Conservation (phyloP, 2,329 filamentous ascomycete species). For the Aspergillus fischeri region DNA sequence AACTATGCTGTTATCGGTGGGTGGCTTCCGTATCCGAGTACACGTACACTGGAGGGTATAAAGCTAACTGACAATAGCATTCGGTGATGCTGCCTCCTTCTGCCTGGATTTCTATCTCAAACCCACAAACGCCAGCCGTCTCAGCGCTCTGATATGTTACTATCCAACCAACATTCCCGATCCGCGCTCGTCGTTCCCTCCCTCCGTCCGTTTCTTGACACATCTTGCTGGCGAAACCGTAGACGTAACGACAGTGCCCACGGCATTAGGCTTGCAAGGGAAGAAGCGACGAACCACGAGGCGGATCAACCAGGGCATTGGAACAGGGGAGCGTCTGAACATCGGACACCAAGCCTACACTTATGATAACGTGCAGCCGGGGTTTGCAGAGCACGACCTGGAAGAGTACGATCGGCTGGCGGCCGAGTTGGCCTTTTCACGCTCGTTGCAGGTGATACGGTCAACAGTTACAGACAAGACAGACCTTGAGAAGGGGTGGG, state of each 20-base stretch:
- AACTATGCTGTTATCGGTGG: conserved; percentile 61
- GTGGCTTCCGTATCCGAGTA: conserved; percentile 4
- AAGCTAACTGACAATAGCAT: conserved; percentile 43
- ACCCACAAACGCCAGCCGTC: conserved; percentile 48
- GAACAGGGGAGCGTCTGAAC: conserved; percentile 43
- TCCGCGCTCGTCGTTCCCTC: conserved; percentile 35
- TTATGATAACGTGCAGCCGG: conserved; percentile 55
- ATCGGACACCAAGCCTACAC: conserved; percentile 42
- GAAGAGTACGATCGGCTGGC: conserved; percentile 63
- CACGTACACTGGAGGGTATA: not conserved
- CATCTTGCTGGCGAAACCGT: conserved; percentile 53
- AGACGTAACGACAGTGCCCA: conserved; percentile 47
- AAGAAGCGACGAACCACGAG: conserved; percentile 48
- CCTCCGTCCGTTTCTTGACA: conserved; percentile 47
- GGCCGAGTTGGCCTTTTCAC: conserved; percentile 65
- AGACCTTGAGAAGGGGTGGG: conserved; percentile 34
- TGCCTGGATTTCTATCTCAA: conserved; percentile 57
- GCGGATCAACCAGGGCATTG: conserved; percentile 48
- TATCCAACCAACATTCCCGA: conserved; percentile 58
- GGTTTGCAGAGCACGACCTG: conserved; percentile 68
- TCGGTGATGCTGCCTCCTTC: conserved; percentile 57
- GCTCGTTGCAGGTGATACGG: conserved; percentile 57
- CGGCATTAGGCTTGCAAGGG: conserved; percentile 51
- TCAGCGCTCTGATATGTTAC: conserved; percentile 59
- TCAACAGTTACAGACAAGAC: conserved; percentile 52